These are phyloP conservation scores for Colletotrichum euphorbiae DNA, from an alignment of 2,329 filamentous ascomycete species.

Conservation along the genomic window DNA sequence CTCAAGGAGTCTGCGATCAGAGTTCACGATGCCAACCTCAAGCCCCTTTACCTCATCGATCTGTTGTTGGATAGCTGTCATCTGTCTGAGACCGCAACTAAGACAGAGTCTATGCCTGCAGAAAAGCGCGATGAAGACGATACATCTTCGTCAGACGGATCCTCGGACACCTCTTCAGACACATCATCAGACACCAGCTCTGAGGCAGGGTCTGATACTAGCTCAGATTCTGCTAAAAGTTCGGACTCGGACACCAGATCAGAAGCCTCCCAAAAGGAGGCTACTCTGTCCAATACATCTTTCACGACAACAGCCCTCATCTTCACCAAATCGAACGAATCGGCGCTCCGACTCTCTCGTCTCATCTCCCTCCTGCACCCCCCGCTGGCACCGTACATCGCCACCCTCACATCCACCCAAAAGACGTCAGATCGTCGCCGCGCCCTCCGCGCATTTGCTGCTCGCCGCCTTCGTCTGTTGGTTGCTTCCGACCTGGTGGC, in stretches of 20 bases:
- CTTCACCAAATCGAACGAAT: constrained; percentile 92
- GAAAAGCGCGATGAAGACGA: constrained; percentile 44
- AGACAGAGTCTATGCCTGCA: constrained; percentile 24
- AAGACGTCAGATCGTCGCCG: constrained; percentile 77
- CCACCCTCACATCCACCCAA: constrained; percentile 81
- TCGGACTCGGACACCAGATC: constrained; percentile 51
- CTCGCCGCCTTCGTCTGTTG: constrained; percentile 75
- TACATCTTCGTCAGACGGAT: constrained; percentile 44
- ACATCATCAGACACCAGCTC: constrained; percentile 49
- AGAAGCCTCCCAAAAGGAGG: constrained; percentile 36
- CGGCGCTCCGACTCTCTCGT: constrained; percentile 85
- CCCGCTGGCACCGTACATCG: constrained; percentile 66
- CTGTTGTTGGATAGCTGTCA: constrained; percentile 72
- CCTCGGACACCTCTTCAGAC: constrained; percentile 51
- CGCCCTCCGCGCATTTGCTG: constrained; percentile 74
- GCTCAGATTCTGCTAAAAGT: constrained; percentile 49
- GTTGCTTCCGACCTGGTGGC: constrained; percentile 95
- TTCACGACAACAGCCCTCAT: constrained; percentile 71
- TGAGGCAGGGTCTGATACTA: constrained; percentile 41
- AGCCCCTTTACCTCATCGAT: constrained; percentile 87
- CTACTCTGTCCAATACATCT: constrained; percentile 27
- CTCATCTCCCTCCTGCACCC: constrained; percentile 78
- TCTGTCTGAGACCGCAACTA: constrained; percentile 41
- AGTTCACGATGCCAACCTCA: constrained; percentile 75
- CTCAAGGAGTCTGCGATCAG: constrained; percentile 76